These are phyloP conservation scores for Alternaria panax DNA, from an alignment of 2,329 filamentous ascomycete species.

Conservation along the genomic window DNA sequence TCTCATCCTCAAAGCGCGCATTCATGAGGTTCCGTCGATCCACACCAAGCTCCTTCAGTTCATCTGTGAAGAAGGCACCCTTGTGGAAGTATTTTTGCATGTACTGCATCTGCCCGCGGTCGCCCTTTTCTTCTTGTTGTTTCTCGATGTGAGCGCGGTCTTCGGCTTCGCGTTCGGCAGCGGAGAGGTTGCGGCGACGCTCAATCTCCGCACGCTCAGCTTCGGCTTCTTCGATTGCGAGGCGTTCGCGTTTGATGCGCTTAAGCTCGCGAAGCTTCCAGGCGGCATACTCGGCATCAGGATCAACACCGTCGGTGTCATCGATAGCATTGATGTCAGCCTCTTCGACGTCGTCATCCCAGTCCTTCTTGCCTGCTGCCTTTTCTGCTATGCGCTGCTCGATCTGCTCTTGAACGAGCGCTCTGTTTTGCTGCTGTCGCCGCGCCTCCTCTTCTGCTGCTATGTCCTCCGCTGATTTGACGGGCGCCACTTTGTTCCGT, in stretches of 20 bases:
- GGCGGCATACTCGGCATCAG: constrained; percentile 85
- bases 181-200: constrained; percentile 82
- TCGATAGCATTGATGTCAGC: constrained; percentile 79
- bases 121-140: constrained; percentile 78
- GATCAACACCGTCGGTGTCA: constrained; percentile 86
- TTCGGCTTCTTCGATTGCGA: constrained; percentile 83
- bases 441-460: constrained; percentile 62
- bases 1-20: constrained; percentile 81
- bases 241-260: constrained; percentile 85
- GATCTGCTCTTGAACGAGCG: constrained; percentile 86
- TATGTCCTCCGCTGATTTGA: constrained; percentile 50
- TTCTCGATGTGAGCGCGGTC: constrained; percentile 78
- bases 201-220: constrained; percentile 88
- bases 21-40: constrained; percentile 87
- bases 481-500: constrained; percentile 54
- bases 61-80: constrained; percentile 92
- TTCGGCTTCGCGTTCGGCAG: constrained; percentile 84
- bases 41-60: constrained; percentile 76
- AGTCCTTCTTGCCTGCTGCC: constrained; percentile 79
- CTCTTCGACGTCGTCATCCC: constrained; percentile 75
- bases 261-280: constrained; percentile 94
- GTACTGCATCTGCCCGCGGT: constrained; percentile 81
- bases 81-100: constrained; percentile 98
- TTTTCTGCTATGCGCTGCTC: constrained; percentile 79
- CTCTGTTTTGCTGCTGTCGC: constrained; percentile 75